Percentiles rank a stretch among this genome's conserved stretches.
Conservation (phyloP, 192 early-diverging fungal genomes). For the Glomus cerebriforme region DNA sequence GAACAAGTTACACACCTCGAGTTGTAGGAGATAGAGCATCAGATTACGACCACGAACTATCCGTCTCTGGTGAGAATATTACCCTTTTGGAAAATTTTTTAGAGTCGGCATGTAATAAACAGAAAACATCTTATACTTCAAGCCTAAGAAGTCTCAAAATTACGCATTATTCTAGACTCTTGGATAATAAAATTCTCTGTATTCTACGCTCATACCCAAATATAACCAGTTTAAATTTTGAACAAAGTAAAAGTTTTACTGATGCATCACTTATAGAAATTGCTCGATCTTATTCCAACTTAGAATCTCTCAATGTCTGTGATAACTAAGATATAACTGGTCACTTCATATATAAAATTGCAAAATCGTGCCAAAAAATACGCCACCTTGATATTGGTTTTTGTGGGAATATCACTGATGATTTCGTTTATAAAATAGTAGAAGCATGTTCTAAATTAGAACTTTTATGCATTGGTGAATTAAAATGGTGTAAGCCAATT, state of each 20-base stretch:
- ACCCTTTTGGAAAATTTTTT: constrained; percentile 7
- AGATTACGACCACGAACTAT: neutral
- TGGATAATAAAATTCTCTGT: constrained; percentile 14
- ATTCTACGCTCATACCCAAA: neutral
- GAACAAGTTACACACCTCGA: neutral
- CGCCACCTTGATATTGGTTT: neutral
- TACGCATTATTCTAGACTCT: constrained; percentile 22
- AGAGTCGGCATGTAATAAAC: constrained; percentile 8
- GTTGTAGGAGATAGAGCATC: constrained; percentile 4
- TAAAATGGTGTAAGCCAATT: constrained; percentile 13
- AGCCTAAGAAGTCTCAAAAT: constrained; percentile 4
- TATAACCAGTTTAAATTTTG: neutral
- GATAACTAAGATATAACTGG: too few relatives aligned
- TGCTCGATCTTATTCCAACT: neutral
- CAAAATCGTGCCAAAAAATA: constrained; percentile 18
- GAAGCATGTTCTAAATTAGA: constrained; percentile 20
- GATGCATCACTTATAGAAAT: constrained; percentile 9
- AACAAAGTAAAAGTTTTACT: constrained; percentile 14
- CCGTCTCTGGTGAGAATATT: neutral
- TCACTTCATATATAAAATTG: constrained; percentile 9
- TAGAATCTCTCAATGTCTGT: neutral
- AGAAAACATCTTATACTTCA: constrained; percentile 1
- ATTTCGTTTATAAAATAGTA: neutral
- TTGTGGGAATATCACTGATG: neutral
- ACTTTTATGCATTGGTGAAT: neutral